These are phyloP conservation scores for Annulohypoxylon nitens DNA, from an alignment of 495 filamentous ascomycete species.

Conservation along the genomic window DNA sequence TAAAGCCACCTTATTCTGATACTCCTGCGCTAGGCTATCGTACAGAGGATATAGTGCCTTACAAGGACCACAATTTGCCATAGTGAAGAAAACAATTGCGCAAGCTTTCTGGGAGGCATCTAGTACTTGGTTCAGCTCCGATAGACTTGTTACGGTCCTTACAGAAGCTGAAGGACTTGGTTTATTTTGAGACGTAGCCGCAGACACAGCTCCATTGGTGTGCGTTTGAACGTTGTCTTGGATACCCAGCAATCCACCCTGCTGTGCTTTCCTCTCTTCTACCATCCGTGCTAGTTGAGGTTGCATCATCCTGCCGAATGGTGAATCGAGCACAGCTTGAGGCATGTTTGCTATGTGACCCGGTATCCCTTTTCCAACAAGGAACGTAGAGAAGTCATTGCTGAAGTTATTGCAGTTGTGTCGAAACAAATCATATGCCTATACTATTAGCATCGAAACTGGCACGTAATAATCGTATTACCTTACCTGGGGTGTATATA, in stretches of 20 bases:
- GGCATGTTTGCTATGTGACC: conserved; percentile 90
- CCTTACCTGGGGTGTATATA: conserved; percentile 84
- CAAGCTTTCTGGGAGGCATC: conserved; percentile 71
- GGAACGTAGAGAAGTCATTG: conserved; percentile 90
- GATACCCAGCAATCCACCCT: conserved; percentile 66
- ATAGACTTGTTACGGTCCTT: conserved; percentile 56
- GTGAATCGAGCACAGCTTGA: conserved; percentile 86
- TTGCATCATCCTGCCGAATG: conserved; percentile 90
- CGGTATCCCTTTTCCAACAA: conserved; percentile 91
- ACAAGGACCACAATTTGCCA: conserved; percentile 87
- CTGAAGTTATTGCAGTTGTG: conserved; percentile 99
- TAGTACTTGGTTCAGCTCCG: conserved; percentile 72
- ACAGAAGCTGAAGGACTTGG: conserved; percentile 46
- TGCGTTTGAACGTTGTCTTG: conserved; percentile 50
- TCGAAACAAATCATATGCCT: conserved; percentile 85
- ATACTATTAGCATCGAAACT: conserved; percentile 26
- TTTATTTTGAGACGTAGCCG: conserved; percentile 46
- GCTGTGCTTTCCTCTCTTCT: conserved; percentile 71
- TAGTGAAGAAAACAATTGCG: conserved; percentile 93
- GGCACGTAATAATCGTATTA: conserved; percentile 12
- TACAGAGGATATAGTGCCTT: conserved; percentile 86
- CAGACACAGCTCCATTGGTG: conserved; percentile 43
- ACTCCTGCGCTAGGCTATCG: conserved; percentile 81
- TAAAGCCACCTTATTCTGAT: conserved; percentile 74
- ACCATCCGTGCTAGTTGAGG: conserved; percentile 84